Percentiles rank a stretch among this genome's conserved stretches.
Conservation (phyloP, 2,329 filamentous ascomycete genomes). For the Xylariaceae sp. region DNA sequence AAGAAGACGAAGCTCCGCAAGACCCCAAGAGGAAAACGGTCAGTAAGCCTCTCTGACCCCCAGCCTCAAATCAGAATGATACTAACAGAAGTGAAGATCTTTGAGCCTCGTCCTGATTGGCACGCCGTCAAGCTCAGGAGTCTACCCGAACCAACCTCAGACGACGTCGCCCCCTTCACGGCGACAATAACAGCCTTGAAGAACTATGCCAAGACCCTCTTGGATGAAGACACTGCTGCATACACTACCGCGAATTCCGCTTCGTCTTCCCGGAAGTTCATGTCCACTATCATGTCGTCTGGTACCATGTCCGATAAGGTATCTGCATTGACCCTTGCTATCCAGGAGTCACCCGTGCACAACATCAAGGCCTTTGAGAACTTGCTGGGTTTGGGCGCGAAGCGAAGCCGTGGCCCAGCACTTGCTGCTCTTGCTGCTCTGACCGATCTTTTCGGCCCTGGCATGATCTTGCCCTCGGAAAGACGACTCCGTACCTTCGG, state of each 20-base stretch:
- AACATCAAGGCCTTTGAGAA: slow-evolving; percentile 86
- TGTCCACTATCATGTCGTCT: slow-evolving; percentile 93
- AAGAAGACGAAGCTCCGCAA: slow-evolving; percentile 29
- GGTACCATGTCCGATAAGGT: slow-evolving; percentile 96
- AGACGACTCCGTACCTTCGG: slow-evolving; percentile 76
- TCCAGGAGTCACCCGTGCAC: slow-evolving; percentile 94
- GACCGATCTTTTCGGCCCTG: slow-evolving; percentile 89
- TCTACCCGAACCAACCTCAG: slow-evolving; percentile 42
- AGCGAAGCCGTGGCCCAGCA: slow-evolving; percentile 88
- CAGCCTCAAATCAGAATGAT: neutral
- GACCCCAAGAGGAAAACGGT: slow-evolving; percentile 38
- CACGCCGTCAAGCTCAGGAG: slow-evolving; percentile 41
- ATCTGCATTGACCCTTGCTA: slow-evolving; percentile 85
- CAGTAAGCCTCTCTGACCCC: slow-evolving; percentile 34
- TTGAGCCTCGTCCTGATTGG: slow-evolving; percentile 56
- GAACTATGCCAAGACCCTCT: slow-evolving; percentile 64
- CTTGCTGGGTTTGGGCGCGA: slow-evolving; percentile 75
- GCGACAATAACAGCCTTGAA: slow-evolving; percentile 50
- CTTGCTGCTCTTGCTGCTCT: slow-evolving; percentile 87
- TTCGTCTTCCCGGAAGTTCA: slow-evolving; percentile 88
- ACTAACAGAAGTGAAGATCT: slow-evolving; percentile 38
- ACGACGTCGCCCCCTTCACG: slow-evolving; percentile 41
- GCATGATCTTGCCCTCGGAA: slow-evolving; percentile 74
- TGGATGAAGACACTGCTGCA: slow-evolving; percentile 70
- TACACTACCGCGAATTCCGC: slow-evolving; percentile 71